These are phyloP conservation scores for Aspergillus baeticus DNA, from an alignment of 495 filamentous ascomycete species.

Conservation along the genomic window DNA sequence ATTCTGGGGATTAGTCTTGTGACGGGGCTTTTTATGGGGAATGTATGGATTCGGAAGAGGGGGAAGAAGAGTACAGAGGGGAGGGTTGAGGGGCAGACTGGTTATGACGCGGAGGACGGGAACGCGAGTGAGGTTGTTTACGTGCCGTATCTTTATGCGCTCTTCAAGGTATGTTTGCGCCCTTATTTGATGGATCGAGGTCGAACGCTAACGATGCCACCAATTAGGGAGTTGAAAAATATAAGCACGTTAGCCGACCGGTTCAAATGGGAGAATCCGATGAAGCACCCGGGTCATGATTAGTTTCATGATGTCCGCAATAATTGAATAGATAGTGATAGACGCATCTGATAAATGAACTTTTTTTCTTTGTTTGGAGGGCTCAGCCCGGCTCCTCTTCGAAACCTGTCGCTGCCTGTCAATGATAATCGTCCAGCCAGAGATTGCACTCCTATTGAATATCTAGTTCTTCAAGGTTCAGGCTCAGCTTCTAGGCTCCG, in stretches of 20 bases:
- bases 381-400: too few species aligned
- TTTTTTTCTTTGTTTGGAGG: too few species aligned
- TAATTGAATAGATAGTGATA: conserved; percentile 13
- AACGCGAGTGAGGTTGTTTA: conserved; percentile 22
- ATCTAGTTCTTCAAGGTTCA: too few species aligned
- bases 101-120: neutral
- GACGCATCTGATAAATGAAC: too few species aligned
- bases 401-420: too few species aligned
- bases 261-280: neutral
- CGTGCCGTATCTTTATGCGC: conserved; percentile 24
- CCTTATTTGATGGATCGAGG: neutral
- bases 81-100: neutral
- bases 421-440: too few species aligned
- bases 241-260: neutral
- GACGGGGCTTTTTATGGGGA: conserved; percentile 45
- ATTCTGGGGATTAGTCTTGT: conserved; percentile 51
- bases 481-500: too few species aligned
- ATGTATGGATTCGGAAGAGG: conserved; percentile 46
- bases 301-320: too few species aligned
- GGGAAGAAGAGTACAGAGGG: neutral
- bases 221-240: neutral
- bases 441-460: too few species aligned
- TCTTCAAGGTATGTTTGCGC: conserved; percentile 17
- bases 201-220: too few species aligned
- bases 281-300: too few species aligned